Conservation (phyloP, 1,284 basidiomycete genomes). For the Mycena citricolor region DNA sequence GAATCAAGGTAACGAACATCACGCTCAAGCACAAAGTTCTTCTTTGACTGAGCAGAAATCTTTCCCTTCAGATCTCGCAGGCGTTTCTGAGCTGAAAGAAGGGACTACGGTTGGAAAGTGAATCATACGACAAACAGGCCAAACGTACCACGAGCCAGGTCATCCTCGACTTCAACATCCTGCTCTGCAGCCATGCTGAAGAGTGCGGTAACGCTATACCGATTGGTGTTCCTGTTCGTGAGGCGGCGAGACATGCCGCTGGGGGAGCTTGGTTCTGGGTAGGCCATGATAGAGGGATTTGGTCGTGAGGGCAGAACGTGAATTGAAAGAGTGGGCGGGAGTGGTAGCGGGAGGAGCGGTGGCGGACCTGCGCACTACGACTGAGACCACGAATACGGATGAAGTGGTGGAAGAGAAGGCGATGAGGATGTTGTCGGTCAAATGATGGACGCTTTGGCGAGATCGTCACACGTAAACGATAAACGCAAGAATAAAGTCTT, state of each 20-base stretch:
- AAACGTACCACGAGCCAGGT: constrained; percentile 88
- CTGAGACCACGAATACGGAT: too few relatives aligned
- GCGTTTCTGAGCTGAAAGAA: constrained; percentile 82
- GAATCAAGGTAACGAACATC: constrained; percentile 99
- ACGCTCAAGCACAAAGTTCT: constrained; percentile 97
- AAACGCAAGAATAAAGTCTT: too few relatives aligned
- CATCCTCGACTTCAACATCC: constrained; percentile 98
- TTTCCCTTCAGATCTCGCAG: constrained; percentile 94
- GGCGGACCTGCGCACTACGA: too few relatives aligned
- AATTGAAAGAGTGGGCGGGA: too few relatives aligned
- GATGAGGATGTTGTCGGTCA: too few relatives aligned
- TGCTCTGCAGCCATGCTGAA: constrained; percentile 99
- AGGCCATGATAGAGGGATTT: constrained; percentile 62
- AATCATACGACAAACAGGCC: constrained; percentile 4
- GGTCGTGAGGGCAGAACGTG: too few relatives aligned
- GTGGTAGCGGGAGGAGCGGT: too few relatives aligned
- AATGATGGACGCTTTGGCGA: too few relatives aligned
- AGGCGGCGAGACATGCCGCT: constrained; percentile 68
- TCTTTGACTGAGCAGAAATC: constrained; percentile 98
- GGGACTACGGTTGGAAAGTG: constrained; percentile 2
- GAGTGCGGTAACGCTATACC: constrained; percentile 93
- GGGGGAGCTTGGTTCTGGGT: constrained; percentile 63
- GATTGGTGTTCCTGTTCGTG: constrained; percentile 92
- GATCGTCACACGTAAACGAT: too few relatives aligned
- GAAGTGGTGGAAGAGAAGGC: too few relatives aligned